These are phyloP conservation scores for Saccharomyces hybrid DNA, from an alignment of 1,139 yeast species.

Conservation along the genomic window DNA sequence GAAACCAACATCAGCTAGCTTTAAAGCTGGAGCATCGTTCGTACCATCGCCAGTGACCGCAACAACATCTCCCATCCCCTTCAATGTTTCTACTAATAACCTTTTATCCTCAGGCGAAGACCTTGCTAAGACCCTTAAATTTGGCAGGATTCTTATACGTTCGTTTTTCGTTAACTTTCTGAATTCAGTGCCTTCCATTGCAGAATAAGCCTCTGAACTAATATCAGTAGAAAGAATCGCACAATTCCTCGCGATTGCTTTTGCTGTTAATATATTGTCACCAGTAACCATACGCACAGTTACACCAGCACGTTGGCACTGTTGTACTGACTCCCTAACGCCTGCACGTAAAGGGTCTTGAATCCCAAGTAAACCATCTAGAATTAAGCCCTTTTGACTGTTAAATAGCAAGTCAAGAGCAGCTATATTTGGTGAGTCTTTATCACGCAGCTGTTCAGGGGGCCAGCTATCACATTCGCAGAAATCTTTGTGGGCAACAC, in stretches of 20 bases:
- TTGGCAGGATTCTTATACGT: conserved; percentile 55
- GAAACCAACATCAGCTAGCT: conserved; percentile 86
- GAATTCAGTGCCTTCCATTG: conserved; percentile 91
- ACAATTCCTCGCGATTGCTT: conserved; percentile 81
- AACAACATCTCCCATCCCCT: conserved; percentile 80
- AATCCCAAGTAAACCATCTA: conserved; percentile 80
- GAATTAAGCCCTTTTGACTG: conserved; percentile 35
- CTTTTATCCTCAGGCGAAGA: conserved; percentile 95
- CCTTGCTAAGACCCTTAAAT: conserved; percentile 77
- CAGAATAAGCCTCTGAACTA: conserved; percentile 47
- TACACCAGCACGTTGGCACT: conserved; percentile 87
- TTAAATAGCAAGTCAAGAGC: conserved; percentile 42
- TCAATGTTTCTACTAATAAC: conserved; percentile 73
- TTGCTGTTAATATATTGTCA: conserved; percentile 83
- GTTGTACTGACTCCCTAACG: conserved; percentile 78
- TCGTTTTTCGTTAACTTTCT: conserved; percentile 57
- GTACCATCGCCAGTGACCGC: conserved; percentile 99
- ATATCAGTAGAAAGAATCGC: conserved; percentile 58
- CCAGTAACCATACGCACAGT: conserved; percentile 97
- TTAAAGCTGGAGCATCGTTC: conserved; percentile 91
- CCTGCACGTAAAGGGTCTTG: conserved; percentile 92
- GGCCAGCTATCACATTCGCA: conserved; percentile 51
- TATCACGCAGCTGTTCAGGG: conserved; percentile 39
- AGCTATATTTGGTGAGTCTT: conserved; percentile 35
- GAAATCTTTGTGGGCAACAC: conserved; percentile 72